These are phyloP conservation scores for Coemansia sp. DNA, from an alignment of 192 early-diverging fungal genomes.

Conservation along the genomic window DNA sequence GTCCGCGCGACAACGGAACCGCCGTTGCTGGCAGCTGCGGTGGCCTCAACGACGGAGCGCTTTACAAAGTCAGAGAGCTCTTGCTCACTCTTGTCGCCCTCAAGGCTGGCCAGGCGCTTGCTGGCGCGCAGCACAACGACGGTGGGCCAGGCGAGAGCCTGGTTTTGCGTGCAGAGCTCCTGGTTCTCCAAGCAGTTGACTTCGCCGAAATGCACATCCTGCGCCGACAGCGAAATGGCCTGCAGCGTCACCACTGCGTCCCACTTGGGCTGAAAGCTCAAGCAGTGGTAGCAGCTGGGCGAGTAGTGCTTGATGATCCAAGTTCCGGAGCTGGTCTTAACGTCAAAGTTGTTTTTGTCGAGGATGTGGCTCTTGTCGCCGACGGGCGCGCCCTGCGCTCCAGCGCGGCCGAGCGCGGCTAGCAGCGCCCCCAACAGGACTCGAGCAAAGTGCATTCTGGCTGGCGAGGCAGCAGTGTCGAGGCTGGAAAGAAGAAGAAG, in stretches of 20 bases:
- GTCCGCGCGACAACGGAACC: background rate
- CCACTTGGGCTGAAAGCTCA: conserved; percentile 78
- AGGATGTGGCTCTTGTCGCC: conserved; percentile 51
- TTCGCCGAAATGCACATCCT: conserved; percentile 68
- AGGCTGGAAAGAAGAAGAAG: background rate
- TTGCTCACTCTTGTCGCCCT: conserved; percentile 33
- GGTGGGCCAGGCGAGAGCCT: conserved; percentile 60
- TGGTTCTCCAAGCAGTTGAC: conserved; percentile 67
- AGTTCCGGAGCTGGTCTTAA: conserved; percentile 53
- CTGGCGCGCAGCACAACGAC: conserved; percentile 56
- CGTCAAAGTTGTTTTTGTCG: conserved; percentile 47
- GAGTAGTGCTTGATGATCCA: conserved; percentile 90
- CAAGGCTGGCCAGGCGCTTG: conserved; percentile 14
- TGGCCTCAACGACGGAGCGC: background rate
- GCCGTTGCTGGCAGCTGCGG: background rate
- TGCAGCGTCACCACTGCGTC: conserved; percentile 61
- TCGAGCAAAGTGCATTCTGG: conserved; percentile 18
- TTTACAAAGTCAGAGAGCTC: conserved; percentile 24
- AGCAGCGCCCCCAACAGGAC: conserved; percentile 16
- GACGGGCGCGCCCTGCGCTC: conserved; percentile 36
- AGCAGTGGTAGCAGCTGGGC: conserved; percentile 84
- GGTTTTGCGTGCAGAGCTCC: conserved; percentile 63
- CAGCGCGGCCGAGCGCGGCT: conserved; percentile 10
- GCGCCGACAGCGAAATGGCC: conserved; percentile 17
- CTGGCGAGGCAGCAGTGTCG: background rate